Conservation (phyloP, 164 flowering plant species). For the Vitis amurensis region DNA sequence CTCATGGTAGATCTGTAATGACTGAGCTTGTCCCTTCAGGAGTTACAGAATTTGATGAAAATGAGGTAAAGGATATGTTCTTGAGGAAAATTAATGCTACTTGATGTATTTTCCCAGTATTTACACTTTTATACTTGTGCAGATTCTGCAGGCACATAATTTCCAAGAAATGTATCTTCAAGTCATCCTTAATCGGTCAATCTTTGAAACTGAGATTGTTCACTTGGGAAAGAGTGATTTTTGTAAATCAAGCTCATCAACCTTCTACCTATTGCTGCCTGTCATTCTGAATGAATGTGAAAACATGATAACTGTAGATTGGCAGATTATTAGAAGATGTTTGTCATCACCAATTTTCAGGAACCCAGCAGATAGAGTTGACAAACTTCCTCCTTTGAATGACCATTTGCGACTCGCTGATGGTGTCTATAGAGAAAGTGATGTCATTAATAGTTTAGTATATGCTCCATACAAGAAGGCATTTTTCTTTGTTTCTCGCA, state of each 20-base stretch:
- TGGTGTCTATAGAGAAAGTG: constrained; percentile 42
- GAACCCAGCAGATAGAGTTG: constrained; percentile 17
- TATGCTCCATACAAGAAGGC: constrained; percentile 56
- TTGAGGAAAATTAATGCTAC: background rate
- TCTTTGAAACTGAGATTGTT: constrained; percentile 56
- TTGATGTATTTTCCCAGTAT: background rate
- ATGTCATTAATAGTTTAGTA: constrained; percentile 72
- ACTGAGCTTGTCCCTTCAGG: constrained; percentile 64
- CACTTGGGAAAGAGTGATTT: constrained; percentile 42
- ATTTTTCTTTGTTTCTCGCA: constrained; percentile 59
- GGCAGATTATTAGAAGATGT: constrained; percentile 62
- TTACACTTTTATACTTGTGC: constrained; percentile 20
- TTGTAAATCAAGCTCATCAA: constrained; percentile 32
- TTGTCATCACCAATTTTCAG: constrained; percentile 80
- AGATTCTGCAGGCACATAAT: constrained; percentile 64
- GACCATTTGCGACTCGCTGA: constrained; percentile 47
- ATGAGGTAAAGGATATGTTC: constrained; percentile 50
- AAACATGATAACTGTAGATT: constrained; percentile 51
- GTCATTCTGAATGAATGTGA: constrained; percentile 26
- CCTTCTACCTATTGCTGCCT: constrained; percentile 87
- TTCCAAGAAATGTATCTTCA: constrained; percentile 88
- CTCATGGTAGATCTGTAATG: constrained; percentile 76
- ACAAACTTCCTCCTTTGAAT: constrained; percentile 12
- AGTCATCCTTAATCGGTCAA: constrained; percentile 71
- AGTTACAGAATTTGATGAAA: constrained; percentile 39